phyloP scores from a whole-genome alignment of 2,329 filamentous ascomycete species.

The Cryoendolithus antarcticus region DNA sequence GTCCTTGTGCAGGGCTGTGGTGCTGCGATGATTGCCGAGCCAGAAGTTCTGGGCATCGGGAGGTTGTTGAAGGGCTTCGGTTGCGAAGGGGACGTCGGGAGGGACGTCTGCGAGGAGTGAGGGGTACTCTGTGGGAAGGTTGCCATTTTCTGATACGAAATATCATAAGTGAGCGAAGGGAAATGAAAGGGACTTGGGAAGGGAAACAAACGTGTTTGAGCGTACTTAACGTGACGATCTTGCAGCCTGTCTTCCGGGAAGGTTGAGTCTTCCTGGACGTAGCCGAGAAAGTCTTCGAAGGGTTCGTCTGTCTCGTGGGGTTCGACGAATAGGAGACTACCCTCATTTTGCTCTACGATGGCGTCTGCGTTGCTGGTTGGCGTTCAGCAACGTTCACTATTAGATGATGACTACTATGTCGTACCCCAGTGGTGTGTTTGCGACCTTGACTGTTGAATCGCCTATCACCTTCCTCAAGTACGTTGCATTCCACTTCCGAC shows the following conservation, averaged over 20 bases:
- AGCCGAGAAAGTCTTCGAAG: conserved; percentile 51
- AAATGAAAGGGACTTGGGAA: background rate
- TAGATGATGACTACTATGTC: conserved; percentile 13
- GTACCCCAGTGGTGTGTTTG: conserved; percentile 61
- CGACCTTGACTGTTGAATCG: conserved; percentile 55
- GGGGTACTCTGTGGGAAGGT: conserved; percentile 60
- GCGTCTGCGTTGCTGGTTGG: conserved; percentile 42
- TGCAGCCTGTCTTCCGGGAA: conserved; percentile 1
- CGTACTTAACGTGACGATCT: conserved; percentile 46
- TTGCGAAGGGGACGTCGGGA: conserved; percentile 55
- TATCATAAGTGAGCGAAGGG: conserved; percentile 2
- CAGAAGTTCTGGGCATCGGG: conserved; percentile 74
- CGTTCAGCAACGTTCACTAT: conserved; percentile 13
- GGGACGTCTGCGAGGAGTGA: conserved; percentile 52
- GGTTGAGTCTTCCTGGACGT: conserved; percentile 39
- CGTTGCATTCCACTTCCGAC: conserved; percentile 47
- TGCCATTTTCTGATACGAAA: conserved; percentile 57
- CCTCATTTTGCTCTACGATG: conserved; percentile 52
- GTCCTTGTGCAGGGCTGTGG: conserved; percentile 67
- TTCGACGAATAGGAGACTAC: conserved; percentile 47
- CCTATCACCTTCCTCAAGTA: conserved; percentile 47
- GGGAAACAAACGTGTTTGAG: conserved; percentile 53
- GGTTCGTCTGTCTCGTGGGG: conserved; percentile 54
- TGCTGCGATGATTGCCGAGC: conserved; percentile 61
- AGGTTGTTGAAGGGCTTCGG: conserved; percentile 52